Base-by-base conservation (phyloP, 352 stramenopile species). In the Phytophthora citrophthora region DNA sequence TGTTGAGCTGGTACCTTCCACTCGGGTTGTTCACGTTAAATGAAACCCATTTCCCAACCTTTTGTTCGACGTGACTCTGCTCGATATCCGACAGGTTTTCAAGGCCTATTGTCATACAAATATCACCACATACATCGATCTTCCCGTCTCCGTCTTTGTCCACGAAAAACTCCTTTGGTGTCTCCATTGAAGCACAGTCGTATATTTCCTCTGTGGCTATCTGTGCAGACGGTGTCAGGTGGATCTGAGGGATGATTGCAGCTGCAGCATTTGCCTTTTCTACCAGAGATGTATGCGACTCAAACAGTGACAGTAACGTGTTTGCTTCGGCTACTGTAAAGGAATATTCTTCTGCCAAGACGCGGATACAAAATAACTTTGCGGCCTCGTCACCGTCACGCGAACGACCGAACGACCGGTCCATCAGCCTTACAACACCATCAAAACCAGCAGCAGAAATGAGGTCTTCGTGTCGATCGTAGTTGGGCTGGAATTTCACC, bases 61-160 rank as follows among this genome's bases (percentile, higher is more conserved):
- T 83, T 49, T 83, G 74, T 50, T 91, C 84, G 8, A 91, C 80
- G 45, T 89, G 77, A 11, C 65, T 74, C 59, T 93, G 84, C 56
- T 93, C 84, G 36, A 93, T 62, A 36, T 84, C 82, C 5, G 79
- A 89, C 0, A 93, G 55, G 40, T 79, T 77, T 40, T 77, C 59
- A 9, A 93, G 73, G 4, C 84, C 84, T n/a, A 93, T 77, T 4
- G 89, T 77, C 44, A 91, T 81, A 48, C 81, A 91, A 24, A 93
- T 91, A 64, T 93, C 84, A 5, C 84, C 81, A 39, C 84, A 93
- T 6, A 89, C 82, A 43, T 93, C 84, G 43, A 93, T 93, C 49
- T 93, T 91, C 12, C 84, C 84, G 48, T 93, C 84, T 54, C 72
- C 79, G 62, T 93, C 84, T 48, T 90, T 90, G 68, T 93, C 84